A percentile compares a stretch with the other conserved stretches of the same genome.
These are phyloP conservation scores for Solanum paucissectum DNA, from an alignment of 257 asterid genomes.

Conservation along the genomic window DNA sequence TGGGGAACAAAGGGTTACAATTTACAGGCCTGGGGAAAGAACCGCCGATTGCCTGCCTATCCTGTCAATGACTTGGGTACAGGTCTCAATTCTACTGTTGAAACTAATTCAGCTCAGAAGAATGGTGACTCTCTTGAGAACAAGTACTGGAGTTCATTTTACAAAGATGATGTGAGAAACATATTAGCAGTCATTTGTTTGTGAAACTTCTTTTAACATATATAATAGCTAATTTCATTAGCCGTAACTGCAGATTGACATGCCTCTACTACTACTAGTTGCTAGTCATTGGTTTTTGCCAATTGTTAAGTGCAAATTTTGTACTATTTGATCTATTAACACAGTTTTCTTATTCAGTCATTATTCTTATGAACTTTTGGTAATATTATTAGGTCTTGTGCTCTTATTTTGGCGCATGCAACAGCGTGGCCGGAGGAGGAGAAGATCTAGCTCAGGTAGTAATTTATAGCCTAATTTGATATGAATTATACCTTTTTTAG, in stretches of 20 bases:
- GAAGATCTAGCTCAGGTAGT: conserved; percentile 39
- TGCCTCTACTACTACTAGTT: conserved; percentile 53
- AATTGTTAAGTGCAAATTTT: conserved; percentile 21
- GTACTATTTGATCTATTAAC: not conserved
- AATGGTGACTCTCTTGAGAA: conserved; percentile 29
- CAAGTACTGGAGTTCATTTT: conserved; percentile 24
- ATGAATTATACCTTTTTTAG: not conserved
- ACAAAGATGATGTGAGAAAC: conserved; percentile 68
- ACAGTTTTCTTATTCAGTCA: not conserved
- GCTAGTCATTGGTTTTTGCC: conserved; percentile 86
- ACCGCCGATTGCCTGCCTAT: conserved; percentile 58
- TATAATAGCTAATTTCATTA: not conserved
- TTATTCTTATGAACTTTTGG: not conserved
- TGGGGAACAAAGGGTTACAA: conserved; percentile 82
- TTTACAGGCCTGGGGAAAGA: conserved; percentile 53
- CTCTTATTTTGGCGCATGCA: conserved; percentile 65
- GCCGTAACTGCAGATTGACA: conserved; percentile 44
- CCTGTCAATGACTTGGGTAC: conserved; percentile 31
- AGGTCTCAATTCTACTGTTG: conserved; percentile 44
- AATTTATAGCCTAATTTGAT: conserved; percentile 13
- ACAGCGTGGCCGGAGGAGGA: conserved; percentile 67
- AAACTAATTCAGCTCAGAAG: conserved; percentile 16
- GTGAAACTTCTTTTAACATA: not conserved
- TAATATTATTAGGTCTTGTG: conserved; percentile 37
- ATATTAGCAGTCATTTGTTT: not conserved